Conservation (phyloP, 352 stramenopile species). For the Globisporangium irregulare region DNA sequence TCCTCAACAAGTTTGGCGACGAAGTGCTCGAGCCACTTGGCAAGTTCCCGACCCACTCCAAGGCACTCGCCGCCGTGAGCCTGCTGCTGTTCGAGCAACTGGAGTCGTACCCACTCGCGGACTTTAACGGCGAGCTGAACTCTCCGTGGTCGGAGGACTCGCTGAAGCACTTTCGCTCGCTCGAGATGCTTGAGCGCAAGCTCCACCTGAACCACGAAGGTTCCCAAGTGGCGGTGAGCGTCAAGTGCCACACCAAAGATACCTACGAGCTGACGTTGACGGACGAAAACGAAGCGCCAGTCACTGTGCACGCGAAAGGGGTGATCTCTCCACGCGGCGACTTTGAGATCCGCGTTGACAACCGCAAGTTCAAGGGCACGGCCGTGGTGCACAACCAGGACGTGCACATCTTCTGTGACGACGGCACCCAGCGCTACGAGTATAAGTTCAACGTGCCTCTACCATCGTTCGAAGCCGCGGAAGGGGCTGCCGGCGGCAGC, state of each 20-base stretch:
- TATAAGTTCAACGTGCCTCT: constrained; percentile 82
- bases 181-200: constrained; percentile 49
- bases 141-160: constrained; percentile 58
- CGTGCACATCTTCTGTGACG: constrained; percentile 75
- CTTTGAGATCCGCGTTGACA: constrained; percentile 66
- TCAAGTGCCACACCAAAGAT: constrained; percentile 40
- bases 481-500: constrained; percentile 26
- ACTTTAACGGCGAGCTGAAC: constrained; percentile 39
- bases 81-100: constrained; percentile 72
- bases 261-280: constrained; percentile 41
- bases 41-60: constrained; percentile 52
- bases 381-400: constrained; percentile 64
- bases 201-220: constrained; percentile 52
- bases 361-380: constrained; percentile 63
- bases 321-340: constrained; percentile 40
- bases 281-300: constrained; percentile 17
- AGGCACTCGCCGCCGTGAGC: constrained; percentile 70
- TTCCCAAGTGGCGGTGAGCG: constrained; percentile 31
- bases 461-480: constrained; percentile 37
- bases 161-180: constrained; percentile 57
- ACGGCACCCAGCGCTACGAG: constrained; percentile 67
- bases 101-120: constrained; percentile 26
- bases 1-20: constrained; percentile 89
- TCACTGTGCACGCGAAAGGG: constrained; percentile 29
- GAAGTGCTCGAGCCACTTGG: constrained; percentile 70